Base-by-base conservation (phyloP, 1,284 basidiomycete species). In the Sphaerobolus stellatus region DNA sequence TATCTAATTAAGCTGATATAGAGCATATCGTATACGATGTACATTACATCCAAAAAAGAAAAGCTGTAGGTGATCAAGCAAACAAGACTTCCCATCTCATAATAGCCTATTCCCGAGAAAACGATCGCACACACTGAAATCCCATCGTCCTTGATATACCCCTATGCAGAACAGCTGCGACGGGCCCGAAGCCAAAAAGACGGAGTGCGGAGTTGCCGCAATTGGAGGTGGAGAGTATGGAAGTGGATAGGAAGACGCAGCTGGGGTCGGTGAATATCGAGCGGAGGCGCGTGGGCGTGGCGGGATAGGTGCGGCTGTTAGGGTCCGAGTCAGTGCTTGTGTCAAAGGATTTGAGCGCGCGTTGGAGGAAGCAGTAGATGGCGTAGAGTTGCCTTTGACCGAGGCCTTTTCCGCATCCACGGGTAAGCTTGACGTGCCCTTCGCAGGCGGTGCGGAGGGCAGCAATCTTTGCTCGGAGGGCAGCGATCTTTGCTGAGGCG, bases 161-260 rank as follows among this genome's bases (percentile, higher is more conserved):
- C 2, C 92, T 92, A 66, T 90, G 94, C 5, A 92, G 92, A 59
- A 94, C 92, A n/a, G 92, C 88, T 3, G 91, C 89, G 51, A 92
- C 89, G 8, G 94, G 91, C 0, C 92, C 94, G 63, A 96, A 97
- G 5, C 93, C 92, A 62, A 94, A 94, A 57, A 94, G 72, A 44
- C 94, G 77, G 66, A 98, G 72, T 0, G 94, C 94, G 0, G 95
- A 94, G 69, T 99, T 98, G 4, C 96, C 96, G 66, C 95, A 98
- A 71, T 98, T 98, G 6, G 90, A 94, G 1, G 94, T 98, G 8
- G 88, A 92, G 18, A 98, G 68, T 40, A 97, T 93, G 4, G 77
- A 92, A 2, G 92, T 92, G 60, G 84, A 85, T 16, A 98, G 79
- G 2, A 83, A 75, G 22, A 75, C 71, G 79, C 90, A 98, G 1